These are phyloP conservation scores for Cryptosporidium baileyi DNA, from an alignment of 169 alveolate genomes.

Conservation along the genomic window DNA sequence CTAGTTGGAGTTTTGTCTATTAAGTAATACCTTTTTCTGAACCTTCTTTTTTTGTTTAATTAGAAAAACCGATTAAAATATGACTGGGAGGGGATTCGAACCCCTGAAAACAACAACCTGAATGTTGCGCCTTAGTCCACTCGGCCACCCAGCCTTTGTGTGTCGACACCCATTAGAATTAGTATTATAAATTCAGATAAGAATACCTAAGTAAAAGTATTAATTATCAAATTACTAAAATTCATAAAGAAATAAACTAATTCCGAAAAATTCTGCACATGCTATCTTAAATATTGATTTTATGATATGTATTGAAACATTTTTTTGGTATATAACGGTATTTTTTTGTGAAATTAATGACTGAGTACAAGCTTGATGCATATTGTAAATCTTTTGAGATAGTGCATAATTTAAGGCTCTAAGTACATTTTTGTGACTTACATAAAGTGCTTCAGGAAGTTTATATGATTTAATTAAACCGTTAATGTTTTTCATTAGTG, in stretches of 20 bases:
- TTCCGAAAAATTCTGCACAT: slow-evolving; percentile 67
- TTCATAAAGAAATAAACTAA: slow-evolving; percentile 3
- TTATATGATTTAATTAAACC: not conserved
- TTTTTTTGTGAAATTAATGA: slow-evolving; percentile 54
- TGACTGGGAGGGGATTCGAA: slow-evolving; percentile 72
- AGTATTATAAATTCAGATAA: not conserved
- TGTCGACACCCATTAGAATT: not conserved
- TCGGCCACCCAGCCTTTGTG: slow-evolving; percentile 70
- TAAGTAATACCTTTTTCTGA: not conserved
- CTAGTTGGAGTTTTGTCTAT: not conserved
- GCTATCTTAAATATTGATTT: slow-evolving; percentile 32
- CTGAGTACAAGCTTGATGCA: slow-evolving; percentile 66
- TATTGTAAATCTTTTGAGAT: slow-evolving; percentile 27
- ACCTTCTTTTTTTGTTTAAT: not conserved
- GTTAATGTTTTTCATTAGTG: slow-evolving; percentile 7
- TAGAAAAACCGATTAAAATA: not conserved
- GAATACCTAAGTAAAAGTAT: not conserved
- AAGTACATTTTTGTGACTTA: slow-evolving; percentile 31
- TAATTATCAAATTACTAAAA: not conserved
- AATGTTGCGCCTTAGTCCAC: slow-evolving; percentile 72
- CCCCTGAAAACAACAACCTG: slow-evolving; percentile 72
- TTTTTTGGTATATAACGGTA: slow-evolving; percentile 13
- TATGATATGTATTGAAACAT: slow-evolving; percentile 15
- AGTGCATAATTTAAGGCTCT: slow-evolving; percentile 50
- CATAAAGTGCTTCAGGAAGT: slow-evolving; percentile 3